Evolutionary conservation across 2,329 filamentous ascomycete genomes (phyloP), one percentile per base, ranked within the genome.

Genomic region (Colletotrichum trifolii): DNA sequence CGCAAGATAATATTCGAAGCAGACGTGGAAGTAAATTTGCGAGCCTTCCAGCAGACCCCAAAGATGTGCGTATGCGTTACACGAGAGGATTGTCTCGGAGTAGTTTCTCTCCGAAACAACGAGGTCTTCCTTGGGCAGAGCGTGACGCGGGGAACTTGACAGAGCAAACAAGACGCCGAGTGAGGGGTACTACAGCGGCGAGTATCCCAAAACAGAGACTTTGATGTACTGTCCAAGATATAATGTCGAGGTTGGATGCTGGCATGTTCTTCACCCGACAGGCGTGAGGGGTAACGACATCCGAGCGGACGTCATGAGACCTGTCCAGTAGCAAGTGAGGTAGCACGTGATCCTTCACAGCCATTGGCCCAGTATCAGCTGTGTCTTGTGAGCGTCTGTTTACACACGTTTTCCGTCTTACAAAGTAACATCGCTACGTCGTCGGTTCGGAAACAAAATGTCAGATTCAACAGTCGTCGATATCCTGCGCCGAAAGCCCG

Each of bases 401-500:
- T 40, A 25, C 25, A 25, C 25, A 25, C 4, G 4, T 5, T 5
- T 25, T 25, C 4, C 25, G 25, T 25, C 25, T 4, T 25, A 4
- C 4, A 25, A 25, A 25, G 25, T 25, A 25, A 25, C 25, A 25
- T 25, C 25, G 25, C 4, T 5, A 25, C 25, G 25, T 25, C 25
- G 25, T 25, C 25, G 25, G 25, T 25, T 4, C n/a, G 10, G 35
- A 12, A 43, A 1, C 35, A 48, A n/a, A n/a, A 63, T 59, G 54
- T 25, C 35, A 6, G 42, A 52, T 8, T 53, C 60, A 39, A 52
- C 17, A 11, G 47, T n/a, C 10, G 36, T 47, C 17, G 60, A 63
- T 12, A 25, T 59, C 48, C 42, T 63, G n/a, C 40, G 40, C 17
- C 55, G 60, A 49, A 74, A 67, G 49, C 64, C 66, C 13, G 50